Evolutionary conservation across 1,139 yeast species (phyloP), one percentile per base, ranked within the genome.

Genomic region (Saccharomyces hybrid): DNA sequence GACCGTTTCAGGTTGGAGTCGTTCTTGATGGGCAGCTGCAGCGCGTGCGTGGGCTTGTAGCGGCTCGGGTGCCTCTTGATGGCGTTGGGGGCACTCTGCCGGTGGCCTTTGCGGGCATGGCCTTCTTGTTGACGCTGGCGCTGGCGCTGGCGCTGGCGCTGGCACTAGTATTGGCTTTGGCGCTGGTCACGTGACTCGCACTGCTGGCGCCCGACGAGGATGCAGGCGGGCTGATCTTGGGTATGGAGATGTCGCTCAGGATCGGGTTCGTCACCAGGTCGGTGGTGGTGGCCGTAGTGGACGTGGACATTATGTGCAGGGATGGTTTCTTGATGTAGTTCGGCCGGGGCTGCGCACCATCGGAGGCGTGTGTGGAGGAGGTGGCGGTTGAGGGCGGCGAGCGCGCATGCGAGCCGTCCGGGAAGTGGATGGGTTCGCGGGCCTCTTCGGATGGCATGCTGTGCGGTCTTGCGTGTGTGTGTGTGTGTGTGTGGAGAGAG

Each of bases 221-320:
- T 19, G 54, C 24, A 8, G 47, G 42, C 12, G 54, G 55, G 4
- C 54, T 49, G 8, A 53, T 57, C 16, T 56, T 55, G 5, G 67
- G 66, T 14, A 64, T 52, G 3, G 66, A 58, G 31, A 66, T 59
- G 51, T 64, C 58, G 53, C 68, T 64, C 28, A 66, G 49, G 8
- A 67, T 69, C 4, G 69, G 66, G 47, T 62, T 66, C 1, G 65
- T 66, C 47, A 62, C 69, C n/a, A 67, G 48, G 32, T 64, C 61
- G 2, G 70, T 65, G 0, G 70, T 65, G 2, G 69, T 63, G 2
- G 42, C 3, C 12, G 44, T 38, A 0, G 44, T 38, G 8, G 44
- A 38, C 8, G 44, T 38, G 11, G 44, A 38, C 21, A 38, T 14
- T 6, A 38, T 38, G 44, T 38, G 44, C 7, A 38, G 11, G 24